These are phyloP conservation scores for Hypoxylon fuscum DNA, from an alignment of 495 filamentous ascomycete genomes.

Conservation along the genomic window DNA sequence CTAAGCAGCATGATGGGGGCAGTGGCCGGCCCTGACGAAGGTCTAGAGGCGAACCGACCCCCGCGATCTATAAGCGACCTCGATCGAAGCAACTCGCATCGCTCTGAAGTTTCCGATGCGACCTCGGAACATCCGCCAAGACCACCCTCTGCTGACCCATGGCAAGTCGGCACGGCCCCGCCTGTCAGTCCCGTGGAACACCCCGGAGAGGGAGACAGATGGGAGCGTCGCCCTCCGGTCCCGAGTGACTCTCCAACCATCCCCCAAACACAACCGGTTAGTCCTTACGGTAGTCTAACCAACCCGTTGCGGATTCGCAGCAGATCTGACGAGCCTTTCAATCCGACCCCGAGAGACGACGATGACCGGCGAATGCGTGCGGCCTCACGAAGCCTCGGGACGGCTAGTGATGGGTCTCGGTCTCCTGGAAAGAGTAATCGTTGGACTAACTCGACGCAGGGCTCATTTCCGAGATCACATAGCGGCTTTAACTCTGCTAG, in stretches of 20 bases:
- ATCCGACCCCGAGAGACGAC: constrained; percentile 30
- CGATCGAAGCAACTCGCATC: constrained; percentile 38
- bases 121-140: constrained; percentile 43
- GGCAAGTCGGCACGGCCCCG: constrained; percentile 40
- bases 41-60: constrained; percentile 30
- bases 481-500: constrained; percentile 34
- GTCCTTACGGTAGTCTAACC: constrained; percentile 22
- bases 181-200: constrained; percentile 37
- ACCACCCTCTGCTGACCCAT: constrained; percentile 42
- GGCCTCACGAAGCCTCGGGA: constrained; percentile 37
- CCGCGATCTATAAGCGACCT: constrained; percentile 30
- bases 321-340: constrained; percentile 22
- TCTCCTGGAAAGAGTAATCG: constrained; percentile 42
- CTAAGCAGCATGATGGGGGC: constrained; percentile 38
- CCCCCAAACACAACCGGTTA: constrained; percentile 39
- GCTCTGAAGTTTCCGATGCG: constrained; percentile 39
- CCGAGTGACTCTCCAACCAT: constrained; percentile 44
- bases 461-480: constrained; percentile 33
- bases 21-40: constrained; percentile 40
- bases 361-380: constrained; percentile 41
- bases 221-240: constrained; percentile 35
- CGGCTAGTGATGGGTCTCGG: constrained; percentile 41
- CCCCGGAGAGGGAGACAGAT: constrained; percentile 37
- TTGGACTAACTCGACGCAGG: constrained; percentile 46
- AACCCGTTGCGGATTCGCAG: constrained; percentile 21